Percentiles rank a stretch among this genome's conserved stretches.
phyloP scores from a whole-genome alignment of 106 monocot species.

The Iris macrosiphon region DNA sequence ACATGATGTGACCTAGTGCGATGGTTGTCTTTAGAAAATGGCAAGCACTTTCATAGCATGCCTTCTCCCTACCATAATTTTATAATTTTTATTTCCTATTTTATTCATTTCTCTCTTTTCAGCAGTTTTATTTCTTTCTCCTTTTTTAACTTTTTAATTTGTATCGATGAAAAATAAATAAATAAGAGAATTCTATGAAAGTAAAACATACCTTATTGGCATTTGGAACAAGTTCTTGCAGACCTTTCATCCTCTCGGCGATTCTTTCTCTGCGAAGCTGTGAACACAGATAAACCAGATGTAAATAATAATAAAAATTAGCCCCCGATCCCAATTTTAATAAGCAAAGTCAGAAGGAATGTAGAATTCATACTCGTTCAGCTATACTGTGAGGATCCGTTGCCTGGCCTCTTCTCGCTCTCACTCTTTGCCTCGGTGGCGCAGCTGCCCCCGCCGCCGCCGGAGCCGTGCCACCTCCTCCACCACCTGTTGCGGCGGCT shows the following conservation, averaged over 20 bases:
- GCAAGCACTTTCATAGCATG: too few species aligned
- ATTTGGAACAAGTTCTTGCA: slow-evolving; percentile 86
- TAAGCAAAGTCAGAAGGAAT: too few species aligned
- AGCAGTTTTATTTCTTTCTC: too few species aligned
- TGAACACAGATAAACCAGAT: background rate
- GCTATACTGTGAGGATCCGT: slow-evolving; percentile 97
- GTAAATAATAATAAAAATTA: too few species aligned
- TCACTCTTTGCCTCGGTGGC: slow-evolving; percentile 66
- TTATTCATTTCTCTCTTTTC: too few species aligned
- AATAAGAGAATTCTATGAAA: too few species aligned
- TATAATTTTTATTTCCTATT: too few species aligned
- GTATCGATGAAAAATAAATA: too few species aligned
- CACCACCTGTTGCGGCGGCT: slow-evolving; percentile 33
- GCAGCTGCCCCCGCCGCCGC: slow-evolving; percentile 23
- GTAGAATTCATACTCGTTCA: slow-evolving; percentile 88
- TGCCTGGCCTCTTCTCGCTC: slow-evolving; percentile 87
- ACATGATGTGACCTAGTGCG: too few species aligned
- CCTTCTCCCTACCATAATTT: too few species aligned
- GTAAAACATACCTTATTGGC: slow-evolving; percentile 65
- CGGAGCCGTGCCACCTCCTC: slow-evolving; percentile 6
- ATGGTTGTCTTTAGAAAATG: too few species aligned
- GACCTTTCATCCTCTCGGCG: slow-evolving; percentile 84
- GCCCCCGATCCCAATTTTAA: background rate
- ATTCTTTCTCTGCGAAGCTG: slow-evolving; percentile 89
- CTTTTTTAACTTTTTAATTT: too few species aligned